Evolutionary conservation across 352 stramenopile species (phyloP).

Genomic region (Phytopythium kandeliae): DNA sequence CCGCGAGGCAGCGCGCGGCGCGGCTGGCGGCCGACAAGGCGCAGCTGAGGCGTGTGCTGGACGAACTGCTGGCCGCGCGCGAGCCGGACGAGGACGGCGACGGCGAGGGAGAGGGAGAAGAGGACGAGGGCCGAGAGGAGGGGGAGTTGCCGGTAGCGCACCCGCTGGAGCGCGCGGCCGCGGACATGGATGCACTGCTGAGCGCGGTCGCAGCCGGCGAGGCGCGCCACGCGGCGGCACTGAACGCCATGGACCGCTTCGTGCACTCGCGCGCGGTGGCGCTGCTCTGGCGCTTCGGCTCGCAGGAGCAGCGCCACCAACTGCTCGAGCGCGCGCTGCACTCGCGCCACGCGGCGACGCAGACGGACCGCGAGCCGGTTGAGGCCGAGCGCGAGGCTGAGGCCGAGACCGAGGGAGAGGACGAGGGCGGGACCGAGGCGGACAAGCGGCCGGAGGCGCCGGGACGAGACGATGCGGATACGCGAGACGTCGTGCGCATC

Average conservation of each 20-base stretch:
- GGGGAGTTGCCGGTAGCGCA: constrained; percentile 31
- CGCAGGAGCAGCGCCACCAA: constrained; percentile 35
- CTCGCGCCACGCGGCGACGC: constrained; percentile 23
- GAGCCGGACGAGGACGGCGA: not conserved
- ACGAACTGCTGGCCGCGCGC: constrained; percentile 22
- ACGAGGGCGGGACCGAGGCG: not conserved
- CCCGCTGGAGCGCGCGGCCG: constrained; percentile 43
- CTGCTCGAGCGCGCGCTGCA: constrained; percentile 58
- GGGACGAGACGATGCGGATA: too few relatives aligned
- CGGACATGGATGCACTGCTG: constrained; percentile 60
- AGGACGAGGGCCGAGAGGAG: not conserved
- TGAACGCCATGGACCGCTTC: constrained; percentile 64
- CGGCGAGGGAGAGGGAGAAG: too few relatives aligned
- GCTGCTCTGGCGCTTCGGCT: constrained; percentile 64
- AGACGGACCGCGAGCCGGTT: too few relatives aligned
- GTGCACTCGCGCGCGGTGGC: constrained; percentile 62
- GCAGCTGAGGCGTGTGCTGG: constrained; percentile 36
- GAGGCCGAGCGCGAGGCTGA: not conserved
- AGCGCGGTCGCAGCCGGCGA: constrained; percentile 33
- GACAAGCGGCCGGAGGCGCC: too few relatives aligned
- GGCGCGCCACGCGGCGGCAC: constrained; percentile 23
- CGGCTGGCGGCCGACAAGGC: constrained; percentile 46
- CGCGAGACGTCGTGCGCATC: constrained; percentile 11
- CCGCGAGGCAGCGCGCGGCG: constrained; percentile 39
- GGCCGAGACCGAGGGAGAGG: constrained; percentile 6